Evolutionary conservation across 228 moss, liverwort and hornwort genomes (phyloP), one percentile per base, ranked within the genome.

Genomic region (Sphagnum fallax): DNA sequence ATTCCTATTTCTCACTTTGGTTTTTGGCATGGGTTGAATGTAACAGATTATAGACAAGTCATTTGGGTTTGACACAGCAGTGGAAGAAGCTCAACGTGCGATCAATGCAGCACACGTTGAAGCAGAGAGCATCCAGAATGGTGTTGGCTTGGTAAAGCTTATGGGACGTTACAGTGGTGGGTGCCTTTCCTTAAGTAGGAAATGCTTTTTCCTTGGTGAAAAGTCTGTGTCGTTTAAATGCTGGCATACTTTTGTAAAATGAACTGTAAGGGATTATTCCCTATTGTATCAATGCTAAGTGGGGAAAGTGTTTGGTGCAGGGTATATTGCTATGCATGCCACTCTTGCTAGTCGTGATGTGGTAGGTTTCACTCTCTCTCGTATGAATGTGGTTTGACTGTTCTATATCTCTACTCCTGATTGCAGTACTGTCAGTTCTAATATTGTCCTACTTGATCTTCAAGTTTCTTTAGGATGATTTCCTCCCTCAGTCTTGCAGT

Each of bases 301-400:
- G 32, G 32, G 32, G 32, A 32, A 32, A 32, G 32, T 32, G 32
- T 32, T 32, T 32, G 12, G 64, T 77, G 78, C 90, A 97, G 96
- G 98, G 49, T 98, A 98, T 65, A 98, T 98, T 76, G 98, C 98
- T 6, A 90, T 98, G 98, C 86, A 94, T 47, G 98, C 94, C 47
- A 98, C 98, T 51, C 90, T 98, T 68, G 98, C 98, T 50, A 98
- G 98, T 71, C 94, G 98, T 68, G 98, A 98, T 74, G 98, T 98
- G 90, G 96, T 97, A 79, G 85, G 73, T 61, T 52, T 3, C 32
- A 32, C 32, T 32, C 32, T 32, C 32, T 32, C 32, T 32, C 2
- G 32, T 32, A 2, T 32, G 32, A 32, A 32, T 32, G 32, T 32
- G 32, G 32, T 32, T 32, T 32, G 32, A 32, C 32, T 32, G 32